Conservation (phyloP, 495 filamentous ascomycete species). For the Hyaloscypha variabilis region DNA sequence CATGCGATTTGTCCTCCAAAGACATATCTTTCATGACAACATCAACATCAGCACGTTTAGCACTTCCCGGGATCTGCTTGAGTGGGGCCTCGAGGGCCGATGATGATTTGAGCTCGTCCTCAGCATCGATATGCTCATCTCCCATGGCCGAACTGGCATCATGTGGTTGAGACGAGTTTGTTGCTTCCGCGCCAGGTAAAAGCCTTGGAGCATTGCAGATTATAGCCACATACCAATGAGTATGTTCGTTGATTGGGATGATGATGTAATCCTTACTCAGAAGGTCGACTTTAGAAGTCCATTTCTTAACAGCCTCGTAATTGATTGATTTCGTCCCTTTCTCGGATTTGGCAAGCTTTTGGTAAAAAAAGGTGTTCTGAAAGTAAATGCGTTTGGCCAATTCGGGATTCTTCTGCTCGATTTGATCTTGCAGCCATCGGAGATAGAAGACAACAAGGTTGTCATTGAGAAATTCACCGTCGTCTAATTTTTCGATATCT, state of each 20-base stretch:
- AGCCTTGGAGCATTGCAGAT: conserved; percentile 82
- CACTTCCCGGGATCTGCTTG: not conserved
- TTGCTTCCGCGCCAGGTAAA: conserved; percentile 32
- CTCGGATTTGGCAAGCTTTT: conserved; percentile 63
- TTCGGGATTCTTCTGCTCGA: conserved; percentile 56
- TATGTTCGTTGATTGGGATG: conserved; percentile 84
- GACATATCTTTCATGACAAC: conserved; percentile 8
- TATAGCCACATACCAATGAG: conserved; percentile 94
- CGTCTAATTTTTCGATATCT: conserved; percentile 80
- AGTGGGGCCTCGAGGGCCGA: not conserved
- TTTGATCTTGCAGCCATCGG: conserved; percentile 68
- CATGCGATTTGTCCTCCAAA: conserved; percentile 24
- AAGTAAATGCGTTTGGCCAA: conserved; percentile 73
- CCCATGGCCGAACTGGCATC: not conserved
- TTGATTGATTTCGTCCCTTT: conserved; percentile 64
- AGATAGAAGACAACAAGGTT: conserved; percentile 89
- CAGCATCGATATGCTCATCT: not conserved
- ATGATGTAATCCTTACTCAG: conserved; percentile 87
- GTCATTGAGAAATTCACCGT: conserved; percentile 89
- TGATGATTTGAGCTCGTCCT: not conserved
- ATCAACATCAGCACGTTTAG: conserved; percentile 2
- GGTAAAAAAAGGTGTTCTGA: conserved; percentile 92
- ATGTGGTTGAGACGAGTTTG: conserved; percentile 3
- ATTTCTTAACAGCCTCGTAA: conserved; percentile 80
- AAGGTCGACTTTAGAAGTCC: conserved; percentile 86